Conservation (phyloP, 345 rosid species). For the Theobroma cacao region DNA sequence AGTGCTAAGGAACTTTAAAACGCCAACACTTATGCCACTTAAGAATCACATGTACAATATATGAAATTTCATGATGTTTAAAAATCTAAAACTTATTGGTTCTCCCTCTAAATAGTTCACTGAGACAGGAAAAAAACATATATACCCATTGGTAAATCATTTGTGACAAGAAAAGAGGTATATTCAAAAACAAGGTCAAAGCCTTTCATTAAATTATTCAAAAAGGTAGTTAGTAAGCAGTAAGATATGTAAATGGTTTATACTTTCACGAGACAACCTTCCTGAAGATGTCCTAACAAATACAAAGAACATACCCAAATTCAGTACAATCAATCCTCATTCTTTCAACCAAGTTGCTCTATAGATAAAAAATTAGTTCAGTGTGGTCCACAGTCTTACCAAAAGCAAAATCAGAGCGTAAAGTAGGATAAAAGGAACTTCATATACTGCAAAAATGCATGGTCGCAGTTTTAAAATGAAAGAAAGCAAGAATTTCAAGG, state of each 20-base stretch:
- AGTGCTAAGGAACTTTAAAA: background rate
- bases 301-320: constrained; percentile 4
- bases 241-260: background rate
- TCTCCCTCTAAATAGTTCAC: too few relatives aligned
- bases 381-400: background rate
- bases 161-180: too few relatives aligned
- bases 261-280: background rate
- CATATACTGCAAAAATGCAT: background rate
- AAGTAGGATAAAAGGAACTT: constrained; percentile 11
- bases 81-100: too few relatives aligned
- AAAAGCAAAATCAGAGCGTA: background rate
- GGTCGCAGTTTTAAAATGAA: background rate
- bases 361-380: background rate
- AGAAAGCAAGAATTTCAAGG: background rate
- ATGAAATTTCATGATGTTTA: too few relatives aligned
- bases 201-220: background rate
- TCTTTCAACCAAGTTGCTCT: background rate
- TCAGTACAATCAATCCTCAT: background rate
- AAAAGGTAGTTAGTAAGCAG: background rate
- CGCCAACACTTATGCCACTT: background rate
- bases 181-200: background rate
- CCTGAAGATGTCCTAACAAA: background rate
- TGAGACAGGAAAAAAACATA: too few relatives aligned
- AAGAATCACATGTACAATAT: background rate
- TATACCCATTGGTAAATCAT: too few relatives aligned